Percentiles rank a stretch among this genome's conserved stretches.
phyloP scores from a whole-genome alignment of 2,329 filamentous ascomycete species.

The Grosmannia serpens region DNA sequence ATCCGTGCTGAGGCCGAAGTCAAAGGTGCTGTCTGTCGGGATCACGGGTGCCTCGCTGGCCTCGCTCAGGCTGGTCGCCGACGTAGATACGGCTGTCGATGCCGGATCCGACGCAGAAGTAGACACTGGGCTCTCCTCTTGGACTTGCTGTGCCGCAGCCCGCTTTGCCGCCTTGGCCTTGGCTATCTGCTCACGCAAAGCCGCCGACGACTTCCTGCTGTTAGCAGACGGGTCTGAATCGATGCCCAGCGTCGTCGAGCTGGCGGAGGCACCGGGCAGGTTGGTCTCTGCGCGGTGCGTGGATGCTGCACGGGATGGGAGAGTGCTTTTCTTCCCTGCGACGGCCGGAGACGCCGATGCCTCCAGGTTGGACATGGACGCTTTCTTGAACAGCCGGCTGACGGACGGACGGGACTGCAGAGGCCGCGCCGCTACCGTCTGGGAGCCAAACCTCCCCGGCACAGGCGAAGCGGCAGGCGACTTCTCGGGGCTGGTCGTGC shows the following conservation, averaged over 20 bases:
- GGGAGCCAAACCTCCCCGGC: constrained; percentile 21
- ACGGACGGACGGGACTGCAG: constrained; percentile 41
- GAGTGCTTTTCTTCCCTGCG: constrained; percentile 27
- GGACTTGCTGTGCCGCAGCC: constrained; percentile 26
- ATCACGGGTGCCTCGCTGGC: constrained; percentile 27
- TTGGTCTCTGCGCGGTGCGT: constrained; percentile 24
- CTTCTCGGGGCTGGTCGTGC: background rate
- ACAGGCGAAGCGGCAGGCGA: background rate
- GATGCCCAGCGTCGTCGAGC: constrained; percentile 23
- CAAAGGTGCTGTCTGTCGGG: constrained; percentile 38
- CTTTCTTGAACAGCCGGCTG: constrained; percentile 43
- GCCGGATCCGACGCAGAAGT: background rate
- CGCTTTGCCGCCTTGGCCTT: constrained; percentile 78
- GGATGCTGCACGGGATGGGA: constrained; percentile 26
- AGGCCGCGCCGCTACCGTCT: constrained; percentile 32
- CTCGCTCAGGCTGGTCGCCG: constrained; percentile 10
- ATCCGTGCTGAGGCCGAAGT: constrained; percentile 49
- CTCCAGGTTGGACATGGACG: constrained; percentile 32
- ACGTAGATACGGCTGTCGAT: background rate
- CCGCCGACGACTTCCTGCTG: constrained; percentile 58
- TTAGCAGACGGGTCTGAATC: constrained; percentile 23
- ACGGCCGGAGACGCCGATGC: constrained; percentile 13
- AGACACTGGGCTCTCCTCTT: background rate
- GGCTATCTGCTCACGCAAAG: constrained; percentile 81
- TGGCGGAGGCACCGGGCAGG: constrained; percentile 17